phyloP scores from a whole-genome alignment of 192 early-diverging fungal genomes.

The Backusella australiensis region DNA sequence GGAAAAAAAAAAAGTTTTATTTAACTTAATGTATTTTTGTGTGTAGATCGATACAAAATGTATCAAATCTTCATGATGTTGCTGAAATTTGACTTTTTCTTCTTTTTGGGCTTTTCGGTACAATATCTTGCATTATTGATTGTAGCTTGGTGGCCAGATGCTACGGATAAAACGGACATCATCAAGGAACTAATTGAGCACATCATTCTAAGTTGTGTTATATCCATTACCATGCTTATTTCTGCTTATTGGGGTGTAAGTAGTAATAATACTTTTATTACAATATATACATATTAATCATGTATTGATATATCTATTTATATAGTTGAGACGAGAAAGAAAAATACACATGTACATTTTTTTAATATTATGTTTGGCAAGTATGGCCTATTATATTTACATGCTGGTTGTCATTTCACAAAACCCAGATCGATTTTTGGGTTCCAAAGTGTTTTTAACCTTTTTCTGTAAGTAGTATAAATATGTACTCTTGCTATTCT shows the following conservation, averaged over 20 bases:
- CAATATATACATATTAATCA: neutral
- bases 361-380: slow-evolving; percentile 55
- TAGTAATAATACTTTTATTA: neutral
- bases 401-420: slow-evolving; percentile 62
- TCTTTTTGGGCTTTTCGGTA: slow-evolving; percentile 76
- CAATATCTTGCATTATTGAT: slow-evolving; percentile 69
- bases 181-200: slow-evolving; percentile 38
- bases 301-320: neutral
- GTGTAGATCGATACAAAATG: slow-evolving; percentile 65
- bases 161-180: slow-evolving; percentile 14
- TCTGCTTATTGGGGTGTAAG: slow-evolving; percentile 57
- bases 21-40: neutral
- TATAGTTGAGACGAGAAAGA: slow-evolving; percentile 50
- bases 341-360: slow-evolving; percentile 58
- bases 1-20: neutral
- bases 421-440: slow-evolving; percentile 34
- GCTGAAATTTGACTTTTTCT: slow-evolving; percentile 80
- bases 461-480: slow-evolving; percentile 55
- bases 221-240: slow-evolving; percentile 46
- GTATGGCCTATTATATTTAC: slow-evolving; percentile 66
- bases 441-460: slow-evolving; percentile 50
- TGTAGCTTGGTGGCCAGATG: slow-evolving; percentile 32
- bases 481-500: slow-evolving; percentile 24
- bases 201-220: slow-evolving; percentile 44
- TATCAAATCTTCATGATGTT: slow-evolving; percentile 80